Evolutionary conservation across 768 basidiomycete species (phyloP), one percentile per base, ranked within the genome.

Genomic region (Suillus lakei): DNA sequence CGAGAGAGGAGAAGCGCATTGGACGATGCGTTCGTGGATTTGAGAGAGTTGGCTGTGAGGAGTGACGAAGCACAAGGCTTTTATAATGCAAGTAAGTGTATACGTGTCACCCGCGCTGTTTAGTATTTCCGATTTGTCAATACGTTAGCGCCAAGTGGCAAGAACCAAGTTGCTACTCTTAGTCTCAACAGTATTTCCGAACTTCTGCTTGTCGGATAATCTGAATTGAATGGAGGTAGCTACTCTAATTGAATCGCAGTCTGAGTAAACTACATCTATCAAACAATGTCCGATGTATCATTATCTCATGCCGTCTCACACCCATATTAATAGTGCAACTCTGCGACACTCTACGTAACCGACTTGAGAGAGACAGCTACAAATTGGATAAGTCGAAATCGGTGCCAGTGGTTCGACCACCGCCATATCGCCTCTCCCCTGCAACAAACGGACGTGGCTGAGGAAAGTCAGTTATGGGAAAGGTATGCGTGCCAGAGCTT

Each of bases 401-500:
- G 70, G 90, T 88, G n/a, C 93, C 93, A 64, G 82, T 82, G 70
- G 81, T 78, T 61, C 88, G 86, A 36, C 91, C 90, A 72, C 88
- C 88, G 15, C 76, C 78, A 73, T 96, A 96, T 48, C 80, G 79
- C 72, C 83, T 90, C 34, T 74, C 69, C 38, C 73, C 79, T 6
- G 75, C 71, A 41, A 74, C 73, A 74, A 93, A 95, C 32, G 81
- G 80, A 46, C 92, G 86, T 5, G 93, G 93, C 16, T 88, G 87
- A 1, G 93, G 93, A 73, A 95, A 93, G 60, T 89, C 91, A 16
- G 81, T 78, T n/a, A 88, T 85, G 8, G 91, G 92, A 73, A 93
- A 95, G 18, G 82, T 88, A 71, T 92, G 90, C 28, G 82, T 75
- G 10, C 92, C 92, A 48, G 84, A 85, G 62, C 82, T 86, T 3